Evolutionary conservation across 352 stramenopile genomes (phyloP), one percentile per base, ranked within the genome.

Genomic region (Globisporangium carolinianum): DNA sequence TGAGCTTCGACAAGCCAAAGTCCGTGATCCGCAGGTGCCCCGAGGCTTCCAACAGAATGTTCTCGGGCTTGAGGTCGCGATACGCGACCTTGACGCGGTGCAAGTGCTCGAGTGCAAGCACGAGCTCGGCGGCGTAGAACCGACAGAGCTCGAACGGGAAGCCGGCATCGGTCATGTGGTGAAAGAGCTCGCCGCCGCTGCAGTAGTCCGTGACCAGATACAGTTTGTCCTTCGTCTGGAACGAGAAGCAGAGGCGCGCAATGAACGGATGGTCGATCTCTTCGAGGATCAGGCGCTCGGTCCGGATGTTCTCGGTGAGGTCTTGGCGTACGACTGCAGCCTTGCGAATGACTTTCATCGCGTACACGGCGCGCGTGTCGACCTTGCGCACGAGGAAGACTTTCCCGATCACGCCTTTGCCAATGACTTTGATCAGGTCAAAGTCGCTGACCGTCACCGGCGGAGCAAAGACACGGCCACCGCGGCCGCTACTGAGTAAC

Each of bases 321-420:
- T 97, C 96, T 14, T 97, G 83, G 17, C 87, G 82, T 57, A 99
- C 69, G 38, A 99, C 78, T 47, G 95, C 87, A 39, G 75, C 75
- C 61, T 98, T 98, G 66, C 98, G 98, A 42, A 99, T 97, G 42
- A 99, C 89, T 71, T 99, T 99, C 95, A 99, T 99, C 6, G 97
- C 97, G 60, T 95, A 97, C 24, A 98, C 84, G 24, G 92, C 74
- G 46, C 86, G 71, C 15, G 94, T 97, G 55, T 95, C 83, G 61
- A 90, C 80, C 51, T 94, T 90, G 49, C 81, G 75, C 38, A 94
- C 87, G 9, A 96, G 68, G 48, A 96, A 85, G 7, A 97, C 89
- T 66, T 95, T 97, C 53, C 90, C 90, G 60, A 96, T 95, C 61
- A 63, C 83, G 37, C 84, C 84, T 49, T 88, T 86, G 41, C 84